Percentiles rank a stretch among this genome's conserved stretches.
Evolutionary conservation across 2,329 filamentous ascomycete genomes (phyloP).

Genomic region (Aureobasidium namibiae): DNA sequence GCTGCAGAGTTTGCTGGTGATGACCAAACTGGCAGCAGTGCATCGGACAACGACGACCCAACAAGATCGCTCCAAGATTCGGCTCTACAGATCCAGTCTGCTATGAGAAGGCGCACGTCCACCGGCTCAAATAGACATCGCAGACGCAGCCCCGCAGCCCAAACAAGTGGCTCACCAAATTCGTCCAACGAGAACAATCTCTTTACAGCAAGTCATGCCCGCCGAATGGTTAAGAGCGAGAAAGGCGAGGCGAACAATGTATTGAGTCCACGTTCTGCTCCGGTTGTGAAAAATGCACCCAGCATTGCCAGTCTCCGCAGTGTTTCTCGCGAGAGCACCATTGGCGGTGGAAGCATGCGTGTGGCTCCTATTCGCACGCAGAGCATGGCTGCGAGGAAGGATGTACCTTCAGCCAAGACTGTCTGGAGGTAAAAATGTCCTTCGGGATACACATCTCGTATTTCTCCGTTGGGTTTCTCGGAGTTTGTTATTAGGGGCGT

Average conservation of each 20-base stretch:
- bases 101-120: slow-evolving; percentile 42
- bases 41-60: slow-evolving; percentile 12
- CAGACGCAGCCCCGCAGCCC: slow-evolving; percentile 45
- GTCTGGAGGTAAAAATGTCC: slow-evolving; percentile 1
- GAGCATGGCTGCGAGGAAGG: slow-evolving; percentile 9
- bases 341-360: slow-evolving; percentile 1
- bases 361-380: slow-evolving; percentile 5
- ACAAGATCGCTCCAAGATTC: slow-evolving; percentile 19
- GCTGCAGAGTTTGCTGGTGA: slow-evolving; percentile 19
- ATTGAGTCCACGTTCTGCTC: slow-evolving; percentile 51
- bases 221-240: slow-evolving; percentile 57
- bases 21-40: slow-evolving; percentile 20
- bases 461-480: background rate
- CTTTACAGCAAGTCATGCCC: slow-evolving; percentile 58
- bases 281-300: slow-evolving; percentile 47
- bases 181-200: slow-evolving; percentile 45
- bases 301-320: slow-evolving; percentile 17
- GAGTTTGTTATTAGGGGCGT: background rate
- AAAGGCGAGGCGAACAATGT: slow-evolving; percentile 50
- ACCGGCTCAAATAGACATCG: slow-evolving; percentile 23
- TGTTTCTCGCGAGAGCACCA: slow-evolving; percentile 3
- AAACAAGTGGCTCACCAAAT: slow-evolving; percentile 48
- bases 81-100: slow-evolving; percentile 30
- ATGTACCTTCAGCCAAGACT: background rate
- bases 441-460: slow-evolving; percentile 1